Conservation (phyloP, 805 yeast genomes). For the Priceomyces fermenticarens region DNA sequence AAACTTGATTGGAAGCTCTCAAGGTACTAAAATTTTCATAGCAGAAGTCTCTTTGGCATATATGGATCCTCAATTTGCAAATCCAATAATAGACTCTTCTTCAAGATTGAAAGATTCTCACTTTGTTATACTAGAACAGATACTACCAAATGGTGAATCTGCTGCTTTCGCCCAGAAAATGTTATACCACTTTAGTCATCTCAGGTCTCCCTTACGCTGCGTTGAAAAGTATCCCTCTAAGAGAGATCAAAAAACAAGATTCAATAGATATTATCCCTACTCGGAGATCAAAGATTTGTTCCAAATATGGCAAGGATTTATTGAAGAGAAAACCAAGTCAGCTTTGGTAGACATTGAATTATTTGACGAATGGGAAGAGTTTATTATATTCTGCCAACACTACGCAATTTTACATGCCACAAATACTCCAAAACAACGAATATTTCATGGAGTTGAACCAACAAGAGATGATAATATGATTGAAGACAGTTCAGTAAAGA, state of each 20-base stretch:
- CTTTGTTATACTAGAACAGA: constrained; percentile 67
- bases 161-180: constrained; percentile 74
- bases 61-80: constrained; percentile 67
- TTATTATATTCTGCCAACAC: constrained; percentile 70
- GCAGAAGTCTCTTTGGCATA: constrained; percentile 85
- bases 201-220: constrained; percentile 68
- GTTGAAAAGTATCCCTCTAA: constrained; percentile 55
- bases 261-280: constrained; percentile 44
- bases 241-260: constrained; percentile 49
- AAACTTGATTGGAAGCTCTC: constrained; percentile 17
- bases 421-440: constrained; percentile 20
- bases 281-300: constrained; percentile 54
- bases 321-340: constrained; percentile 34
- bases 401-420: constrained; percentile 68
- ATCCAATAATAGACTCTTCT: constrained; percentile 52
- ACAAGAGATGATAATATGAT: constrained; percentile 2
- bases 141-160: constrained; percentile 57
- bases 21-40: constrained; percentile 54
- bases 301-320: constrained; percentile 52
- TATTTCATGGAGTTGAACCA: constrained; percentile 8
- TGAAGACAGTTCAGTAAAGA: constrained; percentile 2
- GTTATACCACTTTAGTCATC: constrained; percentile 65
- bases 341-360: constrained; percentile 54
- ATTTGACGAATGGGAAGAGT: constrained; percentile 86
- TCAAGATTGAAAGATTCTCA: constrained; percentile 51